Percentiles rank a stretch among this genome's conserved stretches.
Evolutionary conservation across 2,329 filamentous ascomycete genomes (phyloP).

Genomic region (Tolypocladium tropicale): DNA sequence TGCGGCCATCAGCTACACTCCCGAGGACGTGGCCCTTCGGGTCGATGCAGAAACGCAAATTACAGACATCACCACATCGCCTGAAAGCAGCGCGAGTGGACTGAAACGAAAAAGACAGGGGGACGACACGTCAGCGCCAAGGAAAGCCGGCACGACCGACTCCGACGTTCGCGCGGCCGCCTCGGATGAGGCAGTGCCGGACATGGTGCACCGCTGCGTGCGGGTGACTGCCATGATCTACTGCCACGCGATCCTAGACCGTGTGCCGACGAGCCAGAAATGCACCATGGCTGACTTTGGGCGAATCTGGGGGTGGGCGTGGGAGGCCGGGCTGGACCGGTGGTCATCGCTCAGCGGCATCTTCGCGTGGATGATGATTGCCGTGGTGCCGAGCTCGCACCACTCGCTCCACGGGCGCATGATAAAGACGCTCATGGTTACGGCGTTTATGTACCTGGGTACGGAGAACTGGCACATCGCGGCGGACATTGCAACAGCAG

Average conservation of each 20-base stretch:
- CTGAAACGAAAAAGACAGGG: constrained; percentile 8
- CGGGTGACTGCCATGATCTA: constrained; percentile 37
- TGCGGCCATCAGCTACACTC: constrained; percentile 24
- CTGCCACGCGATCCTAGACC: constrained; percentile 31
- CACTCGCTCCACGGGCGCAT: constrained; percentile 30
- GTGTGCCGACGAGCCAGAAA: constrained; percentile 29
- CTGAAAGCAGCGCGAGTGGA: not conserved
- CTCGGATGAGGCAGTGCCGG: constrained; percentile 16
- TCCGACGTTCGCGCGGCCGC: constrained; percentile 1
- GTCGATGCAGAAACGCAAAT: not conserved
- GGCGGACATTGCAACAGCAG: constrained; percentile 23
- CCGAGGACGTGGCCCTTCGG: constrained; percentile 14
- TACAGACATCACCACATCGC: not conserved
- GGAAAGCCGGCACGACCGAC: constrained; percentile 4
- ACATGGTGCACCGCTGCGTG: constrained; percentile 36
- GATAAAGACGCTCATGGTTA: constrained; percentile 33
- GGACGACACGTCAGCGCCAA: constrained; percentile 1
- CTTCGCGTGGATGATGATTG: constrained; percentile 36
- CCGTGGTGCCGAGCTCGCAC: constrained; percentile 29
- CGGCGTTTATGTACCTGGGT: constrained; percentile 32
- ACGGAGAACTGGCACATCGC: constrained; percentile 39
- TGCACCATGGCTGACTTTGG: constrained; percentile 29
- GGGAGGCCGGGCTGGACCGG: constrained; percentile 33
- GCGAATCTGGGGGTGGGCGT: constrained; percentile 34
- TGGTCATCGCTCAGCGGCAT: constrained; percentile 39